Conservation (phyloP, 2,329 filamentous ascomycete species). For the Ilyonectria sp. region DNA sequence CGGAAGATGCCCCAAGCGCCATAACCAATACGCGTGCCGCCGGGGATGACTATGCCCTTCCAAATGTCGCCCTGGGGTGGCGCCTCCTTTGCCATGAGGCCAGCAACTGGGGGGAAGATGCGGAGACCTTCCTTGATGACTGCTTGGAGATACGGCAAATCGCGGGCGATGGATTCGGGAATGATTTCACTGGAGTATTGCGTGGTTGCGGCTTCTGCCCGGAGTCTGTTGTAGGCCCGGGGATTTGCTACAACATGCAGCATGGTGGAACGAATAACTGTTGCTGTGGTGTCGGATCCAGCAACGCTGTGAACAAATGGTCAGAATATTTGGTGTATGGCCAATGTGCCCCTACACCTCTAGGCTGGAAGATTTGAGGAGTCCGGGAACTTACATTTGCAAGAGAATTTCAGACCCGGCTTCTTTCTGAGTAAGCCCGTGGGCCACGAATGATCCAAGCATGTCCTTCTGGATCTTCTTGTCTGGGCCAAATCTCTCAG, state of each 20-base stretch:
- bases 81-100: constrained; percentile 56
- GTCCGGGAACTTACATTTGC: constrained; percentile 35
- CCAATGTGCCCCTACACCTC: no score
- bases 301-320: constrained; percentile 57
- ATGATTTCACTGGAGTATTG: constrained; percentile 45
- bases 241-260: constrained; percentile 68
- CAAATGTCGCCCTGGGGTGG: constrained; percentile 50
- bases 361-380: no score
- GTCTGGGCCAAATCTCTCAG: constrained; percentile 45
- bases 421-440: constrained; percentile 46
- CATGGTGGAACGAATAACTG: constrained; percentile 66
- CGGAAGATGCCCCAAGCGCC: constrained; percentile 55
- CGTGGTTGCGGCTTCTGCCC: constrained; percentile 44
- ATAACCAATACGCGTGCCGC: constrained; percentile 51
- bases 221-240: constrained; percentile 61
- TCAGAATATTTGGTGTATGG: not conserved
- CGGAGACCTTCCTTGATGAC: constrained; percentile 65
- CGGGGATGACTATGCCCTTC: constrained; percentile 52
- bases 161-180: constrained; percentile 52
- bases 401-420: constrained; percentile 47
- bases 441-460: constrained; percentile 51
- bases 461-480: constrained; percentile 50
- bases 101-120: constrained; percentile 55
- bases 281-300: constrained; percentile 72
- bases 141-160: constrained; percentile 62